Evolutionary conservation across 2,329 filamentous ascomycete genomes (phyloP), one percentile per base, ranked within the genome.

Genomic region (Sarocladiaceae sp.): DNA sequence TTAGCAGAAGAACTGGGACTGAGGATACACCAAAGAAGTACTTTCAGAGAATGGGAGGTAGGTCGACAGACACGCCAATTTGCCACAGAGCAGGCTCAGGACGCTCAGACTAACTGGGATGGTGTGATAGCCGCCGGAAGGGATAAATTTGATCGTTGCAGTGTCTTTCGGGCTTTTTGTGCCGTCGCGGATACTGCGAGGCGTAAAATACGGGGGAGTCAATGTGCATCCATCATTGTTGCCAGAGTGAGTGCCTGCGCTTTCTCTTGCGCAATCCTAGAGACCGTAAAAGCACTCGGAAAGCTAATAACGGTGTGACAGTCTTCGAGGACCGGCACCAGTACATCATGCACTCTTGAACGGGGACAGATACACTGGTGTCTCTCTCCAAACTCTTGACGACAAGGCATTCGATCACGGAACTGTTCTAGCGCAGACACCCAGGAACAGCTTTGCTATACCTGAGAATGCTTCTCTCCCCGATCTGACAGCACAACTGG

Each of bases 131-230:
- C 77, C 85, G 29, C 85, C 86, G 0, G 62, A 64, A 39, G 63
- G 73, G 3, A 83, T 84, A 58, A 91, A 97, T 66, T 75, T 99
- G 54, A 80, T 99, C 59, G 76, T 97, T 42, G 92, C 92, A 46
- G 94, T 97, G 4, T 97, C 94, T 0, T 99, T 97, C 69, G 94
- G 94, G 3, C 79, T 96, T 7, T 87, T 97, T 55, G 85, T 99
- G 1, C 94, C 94, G 1, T 77, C 79, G 1, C 79, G 90, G 4
- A 82, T 97, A 15, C 74, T 99, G 20, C 72, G 73, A 20, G 71
- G 71, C 1, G 82, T 88, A 22, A 82, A 80, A 60, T 96, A 95
- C 69, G 92, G 92, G 39, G 94, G 94, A 0, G 71, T 99, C 3
- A 99, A 99, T 67, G 79, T 99, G 2, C 94, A 99, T 63, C 94